Evolutionary conservation across 2,329 filamentous ascomycete species (phyloP).

Genomic region (Zymoseptoria passerinii): DNA sequence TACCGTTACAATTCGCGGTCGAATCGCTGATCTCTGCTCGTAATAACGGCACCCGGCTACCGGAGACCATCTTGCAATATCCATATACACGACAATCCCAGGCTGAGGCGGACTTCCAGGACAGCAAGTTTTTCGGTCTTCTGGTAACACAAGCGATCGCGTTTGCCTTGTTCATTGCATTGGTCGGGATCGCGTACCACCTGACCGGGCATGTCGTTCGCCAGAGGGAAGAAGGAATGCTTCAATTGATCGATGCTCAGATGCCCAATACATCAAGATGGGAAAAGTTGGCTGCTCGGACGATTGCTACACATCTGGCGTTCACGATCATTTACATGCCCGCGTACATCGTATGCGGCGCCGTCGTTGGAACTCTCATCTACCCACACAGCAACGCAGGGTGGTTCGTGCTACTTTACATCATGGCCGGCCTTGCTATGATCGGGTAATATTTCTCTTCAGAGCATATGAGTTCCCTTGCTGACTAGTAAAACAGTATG

Average conservation of each 20-base stretch:
- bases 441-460: slow-evolving; percentile 44
- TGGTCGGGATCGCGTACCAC: slow-evolving; percentile 76
- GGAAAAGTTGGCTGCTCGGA: slow-evolving; percentile 64
- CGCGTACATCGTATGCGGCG: slow-evolving; percentile 67
- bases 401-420: slow-evolving; percentile 50
- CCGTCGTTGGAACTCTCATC: slow-evolving; percentile 56
- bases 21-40: slow-evolving; percentile 59
- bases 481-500: slow-evolving; percentile 58
- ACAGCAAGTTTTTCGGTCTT: slow-evolving; percentile 62
- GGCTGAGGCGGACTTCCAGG: slow-evolving; percentile 54
- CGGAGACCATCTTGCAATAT: slow-evolving; percentile 48
- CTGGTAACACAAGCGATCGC: slow-evolving; percentile 70
- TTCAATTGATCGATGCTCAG: slow-evolving; percentile 81
- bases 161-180: slow-evolving; percentile 65
- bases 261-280: slow-evolving; percentile 65
- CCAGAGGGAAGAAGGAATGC: slow-evolving; percentile 80
- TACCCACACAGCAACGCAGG: slow-evolving; percentile 35
- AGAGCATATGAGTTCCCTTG: slow-evolving; percentile 48
- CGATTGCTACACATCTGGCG: slow-evolving; percentile 67
- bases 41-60: slow-evolving; percentile 39
- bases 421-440: slow-evolving; percentile 64
- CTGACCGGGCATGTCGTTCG: slow-evolving; percentile 74
- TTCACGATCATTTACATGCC: slow-evolving; percentile 72
- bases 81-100: slow-evolving; percentile 65
- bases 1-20: slow-evolving; percentile 72